Base-by-base conservation (phyloP, 1,284 basidiomycete genomes). In the Ceratobasidium sp. region DNA sequence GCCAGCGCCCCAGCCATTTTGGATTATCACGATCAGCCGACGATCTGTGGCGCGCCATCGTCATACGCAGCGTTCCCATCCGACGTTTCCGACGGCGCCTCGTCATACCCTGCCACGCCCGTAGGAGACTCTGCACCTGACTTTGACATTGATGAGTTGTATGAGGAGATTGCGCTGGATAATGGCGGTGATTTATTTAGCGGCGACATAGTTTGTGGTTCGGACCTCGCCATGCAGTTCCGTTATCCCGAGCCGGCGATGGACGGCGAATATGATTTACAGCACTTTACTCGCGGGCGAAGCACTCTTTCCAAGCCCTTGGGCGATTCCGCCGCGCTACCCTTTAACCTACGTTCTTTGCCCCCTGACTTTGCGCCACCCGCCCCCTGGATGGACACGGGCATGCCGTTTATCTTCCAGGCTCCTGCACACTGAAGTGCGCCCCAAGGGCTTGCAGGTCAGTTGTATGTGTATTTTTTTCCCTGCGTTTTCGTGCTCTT, bases 1-100 rank as follows among this genome's bases (percentile, higher is more conserved):
- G 74, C 50, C 41, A 77, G 74, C 30, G 74, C 74, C 55, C 74
- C 74, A 38, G 74, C 74, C 23, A 77, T 77, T 35, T 33, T 77
- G 35, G 74, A 77, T 16, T 65, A 77, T 52, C 74, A 65, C 23
- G 65, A 68, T 16, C 74, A 77, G 18, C 65, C 74, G 1, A 54
- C 74, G 65, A 77, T 77, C 65, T 57, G 64, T 27, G 74, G 74
- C 23, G 65, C 65, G 18, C 74, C 74, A 38, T 30, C 65, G 10
- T 77, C 65, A 8, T 77, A 77, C 35, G 74, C 64, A 41, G 65
- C 74, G 27, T 77, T 77, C 54, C 74, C 74, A 27, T 77, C 74
- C 38, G 74, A 77, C 54, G 74, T 77, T 44, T 77, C 74, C 50
- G 74, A 77, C 64, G 74, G 74, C 50, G 65, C 65, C 50, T 77